These are phyloP conservation scores for Penicillium diatomitis DNA, from an alignment of 495 filamentous ascomycete species.

Conservation along the genomic window DNA sequence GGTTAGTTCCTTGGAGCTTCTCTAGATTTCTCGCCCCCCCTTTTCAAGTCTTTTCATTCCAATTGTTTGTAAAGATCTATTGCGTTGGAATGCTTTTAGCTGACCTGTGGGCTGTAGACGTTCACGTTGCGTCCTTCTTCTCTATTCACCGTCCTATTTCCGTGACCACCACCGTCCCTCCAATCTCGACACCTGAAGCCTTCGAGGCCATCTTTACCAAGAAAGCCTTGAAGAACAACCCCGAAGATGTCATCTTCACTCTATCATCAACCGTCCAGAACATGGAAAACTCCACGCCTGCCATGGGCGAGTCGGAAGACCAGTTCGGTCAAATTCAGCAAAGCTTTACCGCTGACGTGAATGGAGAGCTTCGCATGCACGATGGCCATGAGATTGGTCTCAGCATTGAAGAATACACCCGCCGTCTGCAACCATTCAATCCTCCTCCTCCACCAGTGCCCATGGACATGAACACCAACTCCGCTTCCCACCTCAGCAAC, in stretches of 20 bases:
- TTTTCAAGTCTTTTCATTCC: conserved; percentile 1
- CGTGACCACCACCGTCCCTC: conserved; percentile 69
- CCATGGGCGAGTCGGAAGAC: conserved; percentile 37
- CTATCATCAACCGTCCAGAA: conserved; percentile 62
- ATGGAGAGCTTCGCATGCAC: conserved; percentile 43
- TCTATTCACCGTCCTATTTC: conserved; percentile 92
- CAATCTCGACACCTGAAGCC: conserved; percentile 55
- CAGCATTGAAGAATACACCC: conserved; percentile 43
- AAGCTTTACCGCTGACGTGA: conserved; percentile 34
- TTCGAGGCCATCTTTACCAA: conserved; percentile 73
- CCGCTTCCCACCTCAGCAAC: conserved; percentile 1
- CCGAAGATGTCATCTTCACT: conserved; percentile 66
- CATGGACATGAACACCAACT: conserved; percentile 21
- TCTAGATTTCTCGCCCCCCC: not conserved
- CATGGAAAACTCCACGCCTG: conserved; percentile 53
- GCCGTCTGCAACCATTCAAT: conserved; percentile 64
- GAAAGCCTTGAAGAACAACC: conserved; percentile 40
- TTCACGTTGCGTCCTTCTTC: conserved; percentile 86
- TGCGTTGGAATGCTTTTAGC: too few relatives aligned
- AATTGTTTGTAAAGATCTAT: not conserved
- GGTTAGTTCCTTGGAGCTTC: conserved; percentile 39
- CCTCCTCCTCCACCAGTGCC: conserved; percentile 67
- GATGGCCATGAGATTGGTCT: conserved; percentile 28
- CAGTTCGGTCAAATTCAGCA: conserved; percentile 39
- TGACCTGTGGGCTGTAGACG: conserved; percentile 42